phyloP scores from a whole-genome alignment of 768 basidiomycete genomes.

The button mushroom (Agaricus bisporus) region DNA sequence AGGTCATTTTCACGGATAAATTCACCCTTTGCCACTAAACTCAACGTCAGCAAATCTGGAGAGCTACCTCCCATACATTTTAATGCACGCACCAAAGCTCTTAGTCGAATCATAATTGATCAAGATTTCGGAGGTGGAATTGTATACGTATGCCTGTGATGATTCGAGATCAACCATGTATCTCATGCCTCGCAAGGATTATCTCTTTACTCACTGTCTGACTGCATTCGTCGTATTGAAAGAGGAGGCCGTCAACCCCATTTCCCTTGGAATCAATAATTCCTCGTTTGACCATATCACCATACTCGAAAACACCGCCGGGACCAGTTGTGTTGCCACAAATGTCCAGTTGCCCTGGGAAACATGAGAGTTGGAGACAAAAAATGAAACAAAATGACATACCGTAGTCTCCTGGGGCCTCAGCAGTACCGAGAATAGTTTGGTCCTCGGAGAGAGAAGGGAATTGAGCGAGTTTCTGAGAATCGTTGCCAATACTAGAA shows the following conservation, averaged over 20 bases:
- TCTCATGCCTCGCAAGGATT: background rate
- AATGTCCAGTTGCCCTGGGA: conserved; percentile 25
- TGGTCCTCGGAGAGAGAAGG: conserved; percentile 36
- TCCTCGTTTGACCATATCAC: conserved; percentile 43
- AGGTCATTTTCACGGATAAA: conserved; percentile 46
- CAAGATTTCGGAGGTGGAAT: conserved; percentile 40
- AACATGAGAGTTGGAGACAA: background rate
- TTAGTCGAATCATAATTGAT: conserved; percentile 58
- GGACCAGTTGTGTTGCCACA: conserved; percentile 30
- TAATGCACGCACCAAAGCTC: conserved; percentile 37
- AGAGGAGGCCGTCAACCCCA: conserved; percentile 36
- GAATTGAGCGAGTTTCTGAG: conserved; percentile 15
- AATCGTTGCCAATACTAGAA: conserved; percentile 26
- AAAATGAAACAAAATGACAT: background rate
- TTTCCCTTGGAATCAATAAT: conserved; percentile 41
- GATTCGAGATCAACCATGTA: background rate
- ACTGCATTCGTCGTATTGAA: conserved; percentile 54
- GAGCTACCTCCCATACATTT: background rate
- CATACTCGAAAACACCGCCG: conserved; percentile 50
- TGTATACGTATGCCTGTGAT: conserved; percentile 57
- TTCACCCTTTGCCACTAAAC: conserved; percentile 40
- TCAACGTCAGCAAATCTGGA: background rate
- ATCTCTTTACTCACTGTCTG: conserved; percentile 50
- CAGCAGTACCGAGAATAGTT: conserved; percentile 40
- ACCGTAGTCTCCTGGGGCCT: conserved; percentile 29